Evolutionary conservation across 2,329 filamentous ascomycete species (phyloP).

Genomic region (Colletotrichum zoysiae): DNA sequence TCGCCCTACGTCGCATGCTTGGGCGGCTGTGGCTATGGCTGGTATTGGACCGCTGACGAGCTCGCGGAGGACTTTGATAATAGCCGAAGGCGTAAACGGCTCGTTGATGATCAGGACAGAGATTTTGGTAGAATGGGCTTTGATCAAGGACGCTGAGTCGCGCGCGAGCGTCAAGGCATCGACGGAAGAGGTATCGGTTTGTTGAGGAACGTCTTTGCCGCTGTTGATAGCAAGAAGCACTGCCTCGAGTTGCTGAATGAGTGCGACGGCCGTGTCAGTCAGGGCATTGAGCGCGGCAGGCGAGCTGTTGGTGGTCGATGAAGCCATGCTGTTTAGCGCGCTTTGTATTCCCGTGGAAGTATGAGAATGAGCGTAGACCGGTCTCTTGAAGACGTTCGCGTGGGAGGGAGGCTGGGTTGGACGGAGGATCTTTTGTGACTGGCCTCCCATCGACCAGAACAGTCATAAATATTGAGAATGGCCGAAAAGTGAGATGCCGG

Average conservation of each 20-base stretch:
- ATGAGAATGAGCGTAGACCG: neutral
- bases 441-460: neutral
- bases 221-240: constrained; percentile 57
- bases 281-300: constrained; percentile 55
- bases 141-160: constrained; percentile 79
- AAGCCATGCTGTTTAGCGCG: constrained; percentile 17
- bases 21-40: constrained; percentile 77
- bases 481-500: neutral
- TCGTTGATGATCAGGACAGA: constrained; percentile 88
- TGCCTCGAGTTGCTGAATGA: constrained; percentile 59
- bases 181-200: constrained; percentile 49
- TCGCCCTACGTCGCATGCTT: constrained; percentile 70
- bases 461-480: neutral
- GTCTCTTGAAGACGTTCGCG: neutral
- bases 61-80: constrained; percentile 77
- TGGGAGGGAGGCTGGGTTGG: neutral
- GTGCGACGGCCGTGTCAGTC: constrained; percentile 52
- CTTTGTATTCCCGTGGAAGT: neutral
- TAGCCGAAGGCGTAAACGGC: constrained; percentile 85
- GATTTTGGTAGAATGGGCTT: constrained; percentile 87
- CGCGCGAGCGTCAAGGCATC: constrained; percentile 76
- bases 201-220: constrained; percentile 40
- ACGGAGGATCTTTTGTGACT: neutral
- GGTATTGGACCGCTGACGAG: constrained; percentile 81
- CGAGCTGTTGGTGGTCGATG: constrained; percentile 44